Base-by-base conservation (phyloP, 768 basidiomycete species). In the Mycena galericulata region DNA sequence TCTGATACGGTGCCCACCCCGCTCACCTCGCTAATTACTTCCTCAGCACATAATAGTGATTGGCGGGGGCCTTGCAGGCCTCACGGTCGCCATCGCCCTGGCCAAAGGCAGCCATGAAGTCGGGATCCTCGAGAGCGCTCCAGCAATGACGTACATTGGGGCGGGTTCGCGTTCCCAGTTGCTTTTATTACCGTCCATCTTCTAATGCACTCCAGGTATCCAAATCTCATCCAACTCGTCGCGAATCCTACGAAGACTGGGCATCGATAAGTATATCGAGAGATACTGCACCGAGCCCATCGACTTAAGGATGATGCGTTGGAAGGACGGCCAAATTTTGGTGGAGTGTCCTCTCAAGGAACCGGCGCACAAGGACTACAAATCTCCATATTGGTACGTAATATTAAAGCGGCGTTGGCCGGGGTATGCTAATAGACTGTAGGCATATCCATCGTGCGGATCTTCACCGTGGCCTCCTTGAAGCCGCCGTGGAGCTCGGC, bases 381-480 rank as follows among this genome's bases (percentile, higher is more conserved):
- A 32, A 3, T 71, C 67, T 50, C 69, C 69, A n/a, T 71, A 71
- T 55, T 71, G 69, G 69, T 71, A 26, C 22, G 67, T 17, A 9
- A 29, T 27, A 20, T 54, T 15, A 38, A 49, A 3, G 3, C 32
- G 18, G 18, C 17, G 11, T 56, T 50, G 18, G 18, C 3, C 7
- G 15, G 12, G 3, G 32, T 20, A 6, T 51, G 22, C 38, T 53
- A 2, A 45, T 40, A 20, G 12, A 14, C 14, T 34, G 1, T 43
- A 71, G 69, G 69, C 69, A 71, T 46, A 71, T 71, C 26, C 69
- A 71, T 15, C 69, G 69, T 22, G 69, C 69, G 7, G 69, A 68
- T 40, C 55, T 71, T 20, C 69, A 71, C 47, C 58, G 69, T 1
- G 69, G 69, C 26, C 69, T 71, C 34, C 69, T 71, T 45, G 20